A percentile compares a stretch with the other conserved stretches of the same genome.
phyloP scores from a whole-genome alignment of 768 basidiomycete genomes.

The Cyclocybe aegerita region DNA sequence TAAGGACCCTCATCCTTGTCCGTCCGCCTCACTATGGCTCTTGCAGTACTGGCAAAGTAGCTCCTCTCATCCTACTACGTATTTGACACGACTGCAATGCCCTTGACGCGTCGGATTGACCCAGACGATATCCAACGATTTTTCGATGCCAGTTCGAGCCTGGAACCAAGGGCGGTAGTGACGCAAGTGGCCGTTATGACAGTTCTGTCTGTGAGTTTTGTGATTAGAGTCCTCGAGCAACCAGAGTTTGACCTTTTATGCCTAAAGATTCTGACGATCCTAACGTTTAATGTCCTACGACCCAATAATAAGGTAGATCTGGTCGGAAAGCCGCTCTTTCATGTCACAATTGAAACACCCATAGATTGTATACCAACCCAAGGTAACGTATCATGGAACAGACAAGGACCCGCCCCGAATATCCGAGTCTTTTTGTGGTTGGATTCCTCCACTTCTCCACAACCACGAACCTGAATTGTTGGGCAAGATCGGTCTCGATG shows the following conservation, averaged over 20 bases:
- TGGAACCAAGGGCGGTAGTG: conserved; percentile 61
- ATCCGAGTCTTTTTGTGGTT: conserved; percentile 71
- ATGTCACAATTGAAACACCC: conserved; percentile 40
- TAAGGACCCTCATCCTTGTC: too few relatives aligned
- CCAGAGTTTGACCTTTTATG: conserved; percentile 45
- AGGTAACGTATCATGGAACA: conserved; percentile 76
- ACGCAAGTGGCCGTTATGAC: conserved; percentile 60
- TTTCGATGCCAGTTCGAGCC: conserved; percentile 35
- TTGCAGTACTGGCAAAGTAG: too few relatives aligned
- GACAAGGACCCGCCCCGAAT: conserved; percentile 70
- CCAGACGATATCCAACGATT: conserved; percentile 18
- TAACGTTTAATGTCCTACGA: conserved; percentile 68
- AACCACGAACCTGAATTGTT: conserved; percentile 74
- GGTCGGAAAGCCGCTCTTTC: conserved; percentile 35
- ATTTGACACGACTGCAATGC: not conserved
- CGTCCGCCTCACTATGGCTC: too few relatives aligned
- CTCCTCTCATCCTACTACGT: too few relatives aligned
- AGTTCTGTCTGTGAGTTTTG: conserved; percentile 47
- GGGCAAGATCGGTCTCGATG: conserved; percentile 77
- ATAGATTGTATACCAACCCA: conserved; percentile 80
- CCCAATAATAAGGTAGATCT: conserved; percentile 68
- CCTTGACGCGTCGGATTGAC: conserved; percentile 7
- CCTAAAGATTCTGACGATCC: conserved; percentile 54
- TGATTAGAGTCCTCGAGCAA: conserved; percentile 14
- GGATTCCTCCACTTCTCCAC: conserved; percentile 74